These are phyloP conservation scores for Spergularia bocconei DNA, from an alignment of 148 eudicot genomes.

Conservation along the genomic window DNA sequence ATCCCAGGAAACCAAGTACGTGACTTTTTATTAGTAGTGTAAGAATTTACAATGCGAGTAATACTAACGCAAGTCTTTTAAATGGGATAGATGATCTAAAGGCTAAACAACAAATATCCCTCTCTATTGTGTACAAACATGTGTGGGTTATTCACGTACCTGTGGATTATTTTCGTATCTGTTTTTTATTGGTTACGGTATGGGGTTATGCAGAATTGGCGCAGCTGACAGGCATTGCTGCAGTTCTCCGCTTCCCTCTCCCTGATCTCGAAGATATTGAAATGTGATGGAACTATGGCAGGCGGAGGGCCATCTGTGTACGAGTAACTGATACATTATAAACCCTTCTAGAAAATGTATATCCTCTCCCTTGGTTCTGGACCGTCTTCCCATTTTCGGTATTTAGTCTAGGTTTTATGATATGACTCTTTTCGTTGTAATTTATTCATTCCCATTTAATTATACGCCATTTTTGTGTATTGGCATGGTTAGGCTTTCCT, in stretches of 20 bases:
- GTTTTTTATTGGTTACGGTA: neutral
- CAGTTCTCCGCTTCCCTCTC: constrained; percentile 93
- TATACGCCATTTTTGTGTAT: neutral
- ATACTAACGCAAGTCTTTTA: too few relatives aligned
- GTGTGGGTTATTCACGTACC: neutral
- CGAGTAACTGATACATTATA: neutral
- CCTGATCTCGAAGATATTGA: constrained; percentile 95
- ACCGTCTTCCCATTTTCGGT: neutral
- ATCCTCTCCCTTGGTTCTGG: neutral
- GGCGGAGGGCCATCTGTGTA: neutral
- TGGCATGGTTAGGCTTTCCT: neutral
- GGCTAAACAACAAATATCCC: neutral
- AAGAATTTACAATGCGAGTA: too few relatives aligned
- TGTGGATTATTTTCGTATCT: neutral
- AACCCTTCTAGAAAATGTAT: constrained; percentile 5
- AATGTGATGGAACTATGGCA: constrained; percentile 46
- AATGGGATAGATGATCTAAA: too few relatives aligned
- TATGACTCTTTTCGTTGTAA: constrained; percentile 1
- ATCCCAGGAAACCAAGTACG: too few relatives aligned
- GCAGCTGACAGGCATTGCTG: constrained; percentile 92
- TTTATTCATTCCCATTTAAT: neutral
- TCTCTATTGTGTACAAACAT: neutral
- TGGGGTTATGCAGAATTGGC: constrained; percentile 60
- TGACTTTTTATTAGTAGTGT: too few relatives aligned
- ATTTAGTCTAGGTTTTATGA: neutral